Evolutionary conservation across 768 basidiomycete species (phyloP), one percentile per base, ranked within the genome.

Genomic region (Piloderma croceum): DNA sequence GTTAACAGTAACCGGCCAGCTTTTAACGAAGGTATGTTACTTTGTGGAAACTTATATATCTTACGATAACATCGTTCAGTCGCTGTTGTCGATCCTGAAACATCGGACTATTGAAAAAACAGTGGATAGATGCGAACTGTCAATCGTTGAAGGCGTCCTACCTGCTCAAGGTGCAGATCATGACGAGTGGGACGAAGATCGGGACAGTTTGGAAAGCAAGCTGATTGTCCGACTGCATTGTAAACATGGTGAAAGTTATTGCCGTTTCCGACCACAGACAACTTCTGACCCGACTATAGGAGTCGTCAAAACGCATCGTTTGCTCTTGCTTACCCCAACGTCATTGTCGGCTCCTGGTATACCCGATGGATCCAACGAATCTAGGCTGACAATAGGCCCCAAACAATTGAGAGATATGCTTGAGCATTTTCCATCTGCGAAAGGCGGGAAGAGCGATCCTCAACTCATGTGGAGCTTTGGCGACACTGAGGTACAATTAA

Each of bases 381-480:
- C 85, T 17, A 73, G 69, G 18, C 57, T 90, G 10, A 78, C 71
- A 6, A 79, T 91, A 41, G 84, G 84, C 9, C 82, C 89, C 21
- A 75, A 74, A 49, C 75, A 79, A 11, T 62, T 91, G 33, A 80
- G 72, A 54, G 85, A 87, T 50, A 77, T 90, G 57, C 71, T 89
- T 17, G 89, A 90, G 34, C 87, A 89, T 57, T 91, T 91, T 46
- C 78, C 84, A 1, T 61, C 74, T 17, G 65, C 76, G 9, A 79
- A 74, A 47, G 77, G 79, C 4, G 55, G 62, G 9, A 83, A 80
- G 50, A 73, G 70, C 9, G 89, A 91, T 48, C 84, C 86, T 21
- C 83, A 86, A 52, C 71, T 91, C 13, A 71, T 85, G 4, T 91
- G 89, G 89, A 75, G 64, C n/a, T 90, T 91, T 53, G 71, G 70